Conservation (phyloP, 306 rosid species). For the Begonia masoniana region DNA sequence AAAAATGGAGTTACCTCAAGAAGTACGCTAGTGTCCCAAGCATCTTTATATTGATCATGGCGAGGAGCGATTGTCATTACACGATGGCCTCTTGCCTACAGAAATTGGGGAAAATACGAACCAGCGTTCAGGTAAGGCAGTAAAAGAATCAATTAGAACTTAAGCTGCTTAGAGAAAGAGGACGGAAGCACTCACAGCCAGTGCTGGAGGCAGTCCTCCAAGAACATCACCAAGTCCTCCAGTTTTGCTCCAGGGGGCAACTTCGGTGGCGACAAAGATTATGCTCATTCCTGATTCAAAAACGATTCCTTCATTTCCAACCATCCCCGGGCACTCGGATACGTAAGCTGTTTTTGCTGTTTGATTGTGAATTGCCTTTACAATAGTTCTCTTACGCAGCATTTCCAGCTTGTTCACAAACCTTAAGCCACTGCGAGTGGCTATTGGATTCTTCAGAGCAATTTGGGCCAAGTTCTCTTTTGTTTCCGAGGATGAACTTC, state of each 20-base stretch:
- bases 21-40: conserved; percentile 54
- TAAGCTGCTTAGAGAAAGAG: too few species aligned
- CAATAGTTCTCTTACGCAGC: conserved; percentile 13
- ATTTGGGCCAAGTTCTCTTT: conserved; percentile 16
- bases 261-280: conserved; percentile 50
- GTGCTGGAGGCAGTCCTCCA: conserved; percentile 71
- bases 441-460: conserved; percentile 8
- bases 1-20: conserved; percentile 29
- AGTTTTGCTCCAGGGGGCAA: conserved; percentile 75
- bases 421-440: conserved; percentile 36
- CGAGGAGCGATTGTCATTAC: conserved; percentile 67
- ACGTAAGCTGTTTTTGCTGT: too few species aligned
- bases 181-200: conserved; percentile 40
- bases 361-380: conserved; percentile 7
- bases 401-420: conserved; percentile 39
- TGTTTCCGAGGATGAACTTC: conserved; percentile 15
- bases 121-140: too few species aligned
- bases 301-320: conserved; percentile 15
- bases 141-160: too few species aligned
- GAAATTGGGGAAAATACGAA: too few species aligned
- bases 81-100: conserved; percentile 63
- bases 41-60: conserved; percentile 78
- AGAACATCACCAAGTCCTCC: conserved; percentile 88
- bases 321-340: conserved; percentile 7
- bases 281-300: conserved; percentile 33